phyloP scores from a whole-genome alignment of 2,329 filamentous ascomycete genomes.

The Paecilomyces sp. region DNA sequence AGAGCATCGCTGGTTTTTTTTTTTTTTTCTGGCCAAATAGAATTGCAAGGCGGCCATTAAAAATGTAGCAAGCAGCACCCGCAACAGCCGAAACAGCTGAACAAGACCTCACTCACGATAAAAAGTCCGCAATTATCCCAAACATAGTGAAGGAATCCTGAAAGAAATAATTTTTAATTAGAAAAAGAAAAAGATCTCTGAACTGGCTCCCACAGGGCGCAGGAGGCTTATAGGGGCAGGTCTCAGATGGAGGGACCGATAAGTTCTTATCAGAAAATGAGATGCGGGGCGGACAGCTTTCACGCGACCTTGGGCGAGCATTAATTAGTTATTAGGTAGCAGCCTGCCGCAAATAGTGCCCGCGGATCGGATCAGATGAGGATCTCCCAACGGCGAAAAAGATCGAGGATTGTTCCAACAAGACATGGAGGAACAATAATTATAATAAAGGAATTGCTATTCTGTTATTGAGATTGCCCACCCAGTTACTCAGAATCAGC shows the following conservation, averaged over 20 bases:
- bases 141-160: constrained; percentile 51
- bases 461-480: not conserved
- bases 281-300: not conserved
- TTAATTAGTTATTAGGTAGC: not conserved
- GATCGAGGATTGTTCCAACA: not conserved
- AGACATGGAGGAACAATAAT: not conserved
- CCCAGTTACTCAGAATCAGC: not conserved
- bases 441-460: too few relatives aligned
- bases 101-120: constrained; percentile 57
- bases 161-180: not conserved
- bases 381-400: not conserved
- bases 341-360: not conserved
- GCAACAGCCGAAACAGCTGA: not conserved
- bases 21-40: not conserved
- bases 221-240: not conserved
- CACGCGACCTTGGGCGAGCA: not conserved
- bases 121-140: constrained; percentile 66
- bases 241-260: not conserved
- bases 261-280: not conserved
- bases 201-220: not conserved
- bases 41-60: not conserved
- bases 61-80: not conserved
- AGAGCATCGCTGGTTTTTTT: constrained; percentile 1
- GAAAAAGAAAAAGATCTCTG: not conserved
- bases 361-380: not conserved